A percentile compares a stretch with the other conserved stretches of the same genome.
phyloP scores from a whole-genome alignment of 1,139 yeast species.

The Torulaspora pretoriensis region DNA sequence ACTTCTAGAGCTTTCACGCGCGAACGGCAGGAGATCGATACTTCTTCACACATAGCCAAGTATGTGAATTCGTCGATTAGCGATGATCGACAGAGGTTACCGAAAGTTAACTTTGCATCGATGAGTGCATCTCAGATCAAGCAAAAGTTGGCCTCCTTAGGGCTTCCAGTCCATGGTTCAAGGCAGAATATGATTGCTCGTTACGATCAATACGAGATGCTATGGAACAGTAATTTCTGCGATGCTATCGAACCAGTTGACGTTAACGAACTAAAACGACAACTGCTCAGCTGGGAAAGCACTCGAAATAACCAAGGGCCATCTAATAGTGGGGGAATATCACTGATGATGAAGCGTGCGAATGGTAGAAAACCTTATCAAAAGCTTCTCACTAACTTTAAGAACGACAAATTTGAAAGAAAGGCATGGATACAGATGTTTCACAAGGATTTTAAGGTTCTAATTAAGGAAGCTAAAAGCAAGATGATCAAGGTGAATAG shows the following conservation, averaged over 20 bases:
- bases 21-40: conserved; percentile 1
- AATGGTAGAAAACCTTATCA: conserved; percentile 21
- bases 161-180: conserved; percentile 60
- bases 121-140: conserved; percentile 59
- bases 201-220: conserved; percentile 70
- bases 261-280: conserved; percentile 50
- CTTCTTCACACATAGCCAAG: conserved; percentile 22
- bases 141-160: conserved; percentile 51
- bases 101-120: conserved; percentile 60
- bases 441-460: conserved; percentile 47
- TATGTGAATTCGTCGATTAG: conserved; percentile 28
- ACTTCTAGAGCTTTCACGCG: background rate
- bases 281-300: conserved; percentile 67
- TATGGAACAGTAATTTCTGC: conserved; percentile 72
- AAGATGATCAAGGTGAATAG: conserved; percentile 15
- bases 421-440: conserved; percentile 51
- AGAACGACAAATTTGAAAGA: conserved; percentile 40
- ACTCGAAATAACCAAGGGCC: conserved; percentile 27
- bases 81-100: conserved; percentile 36
- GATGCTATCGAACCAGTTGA: conserved; percentile 70
- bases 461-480: conserved; percentile 50
- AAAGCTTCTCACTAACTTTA: conserved; percentile 26
- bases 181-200: conserved; percentile 62
- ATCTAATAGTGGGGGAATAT: conserved; percentile 17
- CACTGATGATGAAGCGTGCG: conserved; percentile 25